A percentile compares a stretch with the other conserved stretches of the same genome.
phyloP scores from a whole-genome alignment of 352 stramenopile species.

The Pythium volutum region DNA sequence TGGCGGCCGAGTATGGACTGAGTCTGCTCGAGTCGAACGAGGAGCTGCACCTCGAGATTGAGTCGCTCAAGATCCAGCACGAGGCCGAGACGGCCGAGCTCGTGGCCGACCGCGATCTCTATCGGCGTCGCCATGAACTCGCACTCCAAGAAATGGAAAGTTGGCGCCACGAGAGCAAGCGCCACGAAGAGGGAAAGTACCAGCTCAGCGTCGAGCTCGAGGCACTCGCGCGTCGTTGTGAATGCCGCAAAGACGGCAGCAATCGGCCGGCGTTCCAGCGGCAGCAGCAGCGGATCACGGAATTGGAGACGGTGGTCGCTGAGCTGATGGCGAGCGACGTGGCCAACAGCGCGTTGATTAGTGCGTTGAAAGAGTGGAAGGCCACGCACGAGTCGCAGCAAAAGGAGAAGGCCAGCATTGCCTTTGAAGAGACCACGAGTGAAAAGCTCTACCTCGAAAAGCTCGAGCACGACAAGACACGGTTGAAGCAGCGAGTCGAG shows the following conservation, averaged over 20 bases:
- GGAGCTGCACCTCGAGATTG: conserved; percentile 66
- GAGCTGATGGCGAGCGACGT: conserved; percentile 32
- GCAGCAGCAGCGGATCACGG: conserved; percentile 37
- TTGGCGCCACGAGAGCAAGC: conserved; percentile 65
- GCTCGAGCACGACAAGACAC: conserved; percentile 39
- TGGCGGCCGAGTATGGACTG: conserved; percentile 78
- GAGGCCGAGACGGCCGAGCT: conserved; percentile 66
- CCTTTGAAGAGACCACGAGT: conserved; percentile 31
- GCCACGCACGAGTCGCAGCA: conserved; percentile 36
- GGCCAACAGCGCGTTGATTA: conserved; percentile 40
- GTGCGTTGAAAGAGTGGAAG: conserved; percentile 41
- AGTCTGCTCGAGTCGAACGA: conserved; percentile 76
- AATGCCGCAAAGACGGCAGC: conserved; percentile 31
- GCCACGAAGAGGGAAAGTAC: conserved; percentile 59
- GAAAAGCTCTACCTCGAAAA: conserved; percentile 41
- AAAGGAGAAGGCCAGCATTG: conserved; percentile 30
- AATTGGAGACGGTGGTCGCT: conserved; percentile 37
- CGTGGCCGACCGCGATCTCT: conserved; percentile 52
- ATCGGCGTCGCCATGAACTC: conserved; percentile 60
- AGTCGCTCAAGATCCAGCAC: conserved; percentile 66
- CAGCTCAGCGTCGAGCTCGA: conserved; percentile 56
- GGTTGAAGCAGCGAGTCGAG: conserved; percentile 28
- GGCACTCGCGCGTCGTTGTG: conserved; percentile 39
- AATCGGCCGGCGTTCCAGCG: conserved; percentile 3
- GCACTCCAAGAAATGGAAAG: conserved; percentile 57